Percentiles rank a stretch among this genome's conserved stretches.
These are phyloP conservation scores for Penicillium lagena DNA, from an alignment of 495 filamentous ascomycete genomes.

Conservation along the genomic window DNA sequence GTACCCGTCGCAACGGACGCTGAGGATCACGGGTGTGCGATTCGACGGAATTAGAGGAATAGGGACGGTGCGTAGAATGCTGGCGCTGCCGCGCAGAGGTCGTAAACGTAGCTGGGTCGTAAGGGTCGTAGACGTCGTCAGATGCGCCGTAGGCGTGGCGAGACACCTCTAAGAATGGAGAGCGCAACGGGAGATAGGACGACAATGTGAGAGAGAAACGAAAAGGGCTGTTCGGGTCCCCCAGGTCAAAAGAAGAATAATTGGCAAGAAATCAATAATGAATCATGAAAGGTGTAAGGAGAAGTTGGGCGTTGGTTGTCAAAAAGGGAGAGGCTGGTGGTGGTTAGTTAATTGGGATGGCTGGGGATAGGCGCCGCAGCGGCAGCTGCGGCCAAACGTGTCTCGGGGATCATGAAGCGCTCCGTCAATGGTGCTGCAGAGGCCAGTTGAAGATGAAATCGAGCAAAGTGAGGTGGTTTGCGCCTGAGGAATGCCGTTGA, in stretches of 20 bases:
- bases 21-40: slow-evolving; percentile 38
- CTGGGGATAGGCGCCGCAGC: slow-evolving; percentile 17
- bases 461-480: neutral
- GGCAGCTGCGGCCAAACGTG: slow-evolving; percentile 20
- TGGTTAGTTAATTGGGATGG: slow-evolving; percentile 31
- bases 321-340: slow-evolving; percentile 7
- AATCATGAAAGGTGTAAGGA: no score
- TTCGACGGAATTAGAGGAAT: slow-evolving; percentile 23
- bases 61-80: slow-evolving; percentile 35
- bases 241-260: no score
- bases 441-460: slow-evolving; percentile 3
- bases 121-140: slow-evolving; percentile 57
- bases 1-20: slow-evolving; percentile 45
- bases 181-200: slow-evolving; percentile 14
- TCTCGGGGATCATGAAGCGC: slow-evolving; percentile 15
- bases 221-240: neutral
- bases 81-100: slow-evolving; percentile 52
- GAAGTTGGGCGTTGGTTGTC: neutral
- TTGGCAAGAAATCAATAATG: no score
- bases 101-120: slow-evolving; percentile 47
- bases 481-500: neutral
- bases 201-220: slow-evolving; percentile 28
- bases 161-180: slow-evolving; percentile 35
- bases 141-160: slow-evolving; percentile 25
- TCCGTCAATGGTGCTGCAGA: slow-evolving; percentile 1